Base-by-base conservation (phyloP, 169 alveolate genomes). In the Cryptosporidium bovis region DNA sequence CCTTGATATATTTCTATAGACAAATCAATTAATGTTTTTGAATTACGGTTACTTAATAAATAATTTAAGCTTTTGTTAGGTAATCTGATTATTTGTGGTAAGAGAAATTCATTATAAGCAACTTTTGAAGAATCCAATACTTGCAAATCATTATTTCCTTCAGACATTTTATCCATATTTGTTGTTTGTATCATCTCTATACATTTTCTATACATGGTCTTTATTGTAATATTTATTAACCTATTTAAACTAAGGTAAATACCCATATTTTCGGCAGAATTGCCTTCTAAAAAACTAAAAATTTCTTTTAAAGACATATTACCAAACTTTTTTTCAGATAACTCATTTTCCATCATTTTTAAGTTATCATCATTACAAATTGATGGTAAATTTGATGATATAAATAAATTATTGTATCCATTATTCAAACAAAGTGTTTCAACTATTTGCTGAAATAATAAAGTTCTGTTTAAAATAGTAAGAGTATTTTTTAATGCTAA, bases 401-500 rank as follows among this genome's bases (percentile, higher is more conserved):
- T 27, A 51, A 68, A 68, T 3, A 24, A 48, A 68, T 68, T 68
- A 24, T 55, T 46, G 10, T 13, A 10, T 0, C 1, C 53, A 68
- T 51, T 48, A 68, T 68, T 48, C 20, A 51, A 50, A 68, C 83
- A 68, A 13, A 68, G 65, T 60, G 20, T 29, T 24, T 68, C 55
- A 12, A 68, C 0, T 18, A 6, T 29, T 34, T 68, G 55, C 4
- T 62, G 27, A 68, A 46, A 33, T 29, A 68, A 68, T 2, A 68
- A 48, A 13, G 36, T 15, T 18, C 18, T 68, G 24, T 68, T 68
- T 27, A 68, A 33, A n/a, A 68, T 51, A 50, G 7, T 20, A 24
- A 68, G 53, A 29, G 83, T 68, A 27, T 27, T 68, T 51, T 68
- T 68, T 2, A 68, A 13, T 50, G 46, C 33, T n/a, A 1, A 6